Percentiles rank a stretch among this genome's conserved stretches.
These are phyloP conservation scores for Blumeria graminis DNA, from an alignment of 2,329 filamentous ascomycete genomes.

Conservation along the genomic window DNA sequence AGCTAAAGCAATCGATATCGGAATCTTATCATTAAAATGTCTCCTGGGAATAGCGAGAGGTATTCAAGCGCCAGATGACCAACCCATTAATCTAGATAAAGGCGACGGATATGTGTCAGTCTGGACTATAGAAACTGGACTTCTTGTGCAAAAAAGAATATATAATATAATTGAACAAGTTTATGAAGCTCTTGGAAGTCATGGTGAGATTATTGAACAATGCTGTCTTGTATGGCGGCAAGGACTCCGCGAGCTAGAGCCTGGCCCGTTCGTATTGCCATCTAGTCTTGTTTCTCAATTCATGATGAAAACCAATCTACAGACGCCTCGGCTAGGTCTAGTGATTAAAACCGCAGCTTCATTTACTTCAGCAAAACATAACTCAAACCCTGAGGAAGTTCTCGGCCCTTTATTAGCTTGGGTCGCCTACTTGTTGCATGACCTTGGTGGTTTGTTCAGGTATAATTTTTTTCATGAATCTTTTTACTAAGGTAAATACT, in stretches of 20 bases:
- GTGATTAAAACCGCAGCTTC: slow-evolving; percentile 2
- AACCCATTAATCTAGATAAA: slow-evolving; percentile 41
- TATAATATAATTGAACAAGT: slow-evolving; percentile 25
- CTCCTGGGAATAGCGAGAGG: slow-evolving; percentile 47
- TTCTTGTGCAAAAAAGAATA: slow-evolving; percentile 25
- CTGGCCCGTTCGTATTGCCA: slow-evolving; percentile 56
- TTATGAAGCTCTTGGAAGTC: slow-evolving; percentile 28
- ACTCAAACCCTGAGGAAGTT: slow-evolving; percentile 22
- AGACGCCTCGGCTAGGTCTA: slow-evolving; percentile 38
- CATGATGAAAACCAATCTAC: slow-evolving; percentile 30
- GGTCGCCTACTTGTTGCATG: slow-evolving; percentile 35
- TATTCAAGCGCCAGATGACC: slow-evolving; percentile 42
- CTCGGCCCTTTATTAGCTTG: slow-evolving; percentile 32
- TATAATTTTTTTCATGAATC: neutral
- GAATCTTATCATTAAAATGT: slow-evolving; percentile 32
- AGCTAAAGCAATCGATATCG: slow-evolving; percentile 16
- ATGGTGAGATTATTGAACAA: slow-evolving; percentile 44
- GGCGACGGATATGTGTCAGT: slow-evolving; percentile 17
- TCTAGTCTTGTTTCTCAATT: slow-evolving; percentile 40
- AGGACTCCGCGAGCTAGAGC: slow-evolving; percentile 50
- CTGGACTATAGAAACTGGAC: slow-evolving; percentile 25
- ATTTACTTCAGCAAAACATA: slow-evolving; percentile 15
- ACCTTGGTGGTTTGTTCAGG: slow-evolving; percentile 27
- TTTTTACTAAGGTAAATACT: slow-evolving; percentile 2
- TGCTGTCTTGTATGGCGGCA: slow-evolving; percentile 47